A percentile compares a stretch with the other conserved stretches of the same genome.
Conservation (phyloP, 108 stramenopile species). For the Seminavis robusta region DNA sequence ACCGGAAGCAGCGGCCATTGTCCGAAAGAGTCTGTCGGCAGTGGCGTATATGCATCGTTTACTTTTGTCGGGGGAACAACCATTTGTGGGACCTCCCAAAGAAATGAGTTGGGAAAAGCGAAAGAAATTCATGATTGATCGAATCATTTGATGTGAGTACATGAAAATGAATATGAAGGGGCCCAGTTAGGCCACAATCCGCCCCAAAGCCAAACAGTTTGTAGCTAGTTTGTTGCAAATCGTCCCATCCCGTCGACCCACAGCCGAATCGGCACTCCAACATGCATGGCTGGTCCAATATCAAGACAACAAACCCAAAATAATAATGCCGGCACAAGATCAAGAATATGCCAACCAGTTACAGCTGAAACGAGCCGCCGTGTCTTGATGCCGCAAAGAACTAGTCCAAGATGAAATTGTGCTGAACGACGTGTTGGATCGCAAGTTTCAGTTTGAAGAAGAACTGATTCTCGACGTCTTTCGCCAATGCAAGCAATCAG, state of each 20-base stretch:
- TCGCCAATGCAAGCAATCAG: too few relatives aligned
- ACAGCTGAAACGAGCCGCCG: neutral
- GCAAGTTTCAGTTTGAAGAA: too few relatives aligned
- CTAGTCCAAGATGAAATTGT: neutral
- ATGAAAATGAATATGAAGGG: constrained; percentile 8
- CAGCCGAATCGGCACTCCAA: constrained; percentile 30
- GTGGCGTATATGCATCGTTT: constrained; percentile 91
- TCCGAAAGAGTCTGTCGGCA: constrained; percentile 30
- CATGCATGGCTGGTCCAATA: neutral
- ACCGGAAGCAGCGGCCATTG: neutral
- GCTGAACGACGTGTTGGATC: neutral
- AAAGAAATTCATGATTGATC: constrained; percentile 17
- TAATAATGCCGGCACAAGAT: neutral
- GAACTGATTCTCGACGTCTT: too few relatives aligned
- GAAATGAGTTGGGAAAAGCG: constrained; percentile 18
- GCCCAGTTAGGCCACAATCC: constrained; percentile 45
- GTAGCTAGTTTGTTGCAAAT: constrained; percentile 42
- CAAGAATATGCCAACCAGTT: neutral
- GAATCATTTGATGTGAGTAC: constrained; percentile 20
- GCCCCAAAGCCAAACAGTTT: constrained; percentile 50
- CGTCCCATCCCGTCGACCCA: constrained; percentile 53
- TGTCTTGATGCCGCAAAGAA: neutral
- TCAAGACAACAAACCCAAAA: neutral
- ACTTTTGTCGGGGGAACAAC: constrained; percentile 18
- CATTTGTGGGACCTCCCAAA: constrained; percentile 19